Evolutionary conservation across 257 asterid genomes (phyloP), one percentile per base, ranked within the genome.

Genomic region (Scutellaria galericulata): DNA sequence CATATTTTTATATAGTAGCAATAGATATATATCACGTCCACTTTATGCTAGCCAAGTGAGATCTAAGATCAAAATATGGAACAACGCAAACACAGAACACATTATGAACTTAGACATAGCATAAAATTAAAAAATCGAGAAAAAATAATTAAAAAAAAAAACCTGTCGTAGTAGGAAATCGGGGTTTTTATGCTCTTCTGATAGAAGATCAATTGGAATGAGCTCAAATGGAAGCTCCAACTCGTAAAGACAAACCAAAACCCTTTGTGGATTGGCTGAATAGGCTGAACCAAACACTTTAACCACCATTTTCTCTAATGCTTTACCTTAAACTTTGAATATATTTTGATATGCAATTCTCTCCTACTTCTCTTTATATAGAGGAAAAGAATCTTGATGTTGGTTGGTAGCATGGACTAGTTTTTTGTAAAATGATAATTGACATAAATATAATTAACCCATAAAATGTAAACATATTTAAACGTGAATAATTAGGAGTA

Each of bases 261-360:
- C 96, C 76, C 98, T 87, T 20, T 84, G 97, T 6, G 96, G 85
- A 79, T 96, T 88, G 62, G 91, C 86, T 60, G 90, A 86, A 50
- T 76, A 67, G 35, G 86, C 82, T 42, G 94, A 78, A 40, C 98
- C 97, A 42, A 84, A 84, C 55, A 90, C 89, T 77, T 88, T 92
- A 13, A 90, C 92, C 44, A 73, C 92, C 96, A 89, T 92, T 76
- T 55, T 80, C 5, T 2, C 8, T 47, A 5, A 9, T 47, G 14
- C 1, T 47, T 13, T 9, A 60, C 0, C 37, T 59, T 7, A 12
- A 67, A 44, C 20, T 50, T 9, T 46, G 42, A 57, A 9, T 3
- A 6, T 10, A 6, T 51, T 31, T 15, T 22, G 24, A 15, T 48
- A 5, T 3, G 7, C 37, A 31, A 31, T 31, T 27, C 35, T 27